A percentile compares a stretch with the other conserved stretches of the same genome.
phyloP scores from a whole-genome alignment of 2,329 filamentous ascomycete species.

The Cladorrhinum sp. region DNA sequence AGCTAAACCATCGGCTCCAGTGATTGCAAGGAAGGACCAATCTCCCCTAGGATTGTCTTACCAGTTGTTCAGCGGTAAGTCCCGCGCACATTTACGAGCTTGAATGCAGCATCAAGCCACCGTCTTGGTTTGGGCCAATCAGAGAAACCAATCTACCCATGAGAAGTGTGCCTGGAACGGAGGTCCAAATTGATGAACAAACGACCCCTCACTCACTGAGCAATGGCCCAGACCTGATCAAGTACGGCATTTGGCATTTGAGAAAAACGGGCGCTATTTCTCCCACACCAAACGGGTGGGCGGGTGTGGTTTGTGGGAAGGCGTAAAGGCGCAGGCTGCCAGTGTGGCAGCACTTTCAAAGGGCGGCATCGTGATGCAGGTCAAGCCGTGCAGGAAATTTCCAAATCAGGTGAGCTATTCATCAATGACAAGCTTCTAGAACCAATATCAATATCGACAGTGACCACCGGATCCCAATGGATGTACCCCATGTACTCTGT shows the following conservation, averaged over 20 bases:
- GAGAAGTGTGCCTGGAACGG: background rate
- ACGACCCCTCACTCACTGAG: background rate
- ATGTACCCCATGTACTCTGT: background rate
- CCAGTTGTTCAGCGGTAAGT: background rate
- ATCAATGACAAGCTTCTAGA: background rate
- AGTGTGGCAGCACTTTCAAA: background rate
- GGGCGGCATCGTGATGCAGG: background rate
- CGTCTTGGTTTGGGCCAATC: background rate
- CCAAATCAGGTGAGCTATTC: background rate
- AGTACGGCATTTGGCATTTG: background rate
- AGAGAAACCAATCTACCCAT: background rate
- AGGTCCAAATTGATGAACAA: background rate
- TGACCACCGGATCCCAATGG: background rate
- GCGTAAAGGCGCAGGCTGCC: background rate
- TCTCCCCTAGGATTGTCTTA: background rate
- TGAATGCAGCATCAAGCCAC: background rate
- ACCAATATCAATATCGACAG: slow-evolving; percentile 7
- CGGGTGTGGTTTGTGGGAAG: background rate
- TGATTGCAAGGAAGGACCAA: background rate
- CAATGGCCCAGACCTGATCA: background rate
- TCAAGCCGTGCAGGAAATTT: background rate
- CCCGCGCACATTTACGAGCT: background rate
- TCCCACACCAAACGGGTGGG: background rate
- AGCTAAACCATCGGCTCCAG: too few species aligned
- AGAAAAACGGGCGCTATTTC: too few species aligned